These are phyloP conservation scores for Jacaranda mimosifolia DNA, from an alignment of 257 asterid genomes.

Conservation along the genomic window DNA sequence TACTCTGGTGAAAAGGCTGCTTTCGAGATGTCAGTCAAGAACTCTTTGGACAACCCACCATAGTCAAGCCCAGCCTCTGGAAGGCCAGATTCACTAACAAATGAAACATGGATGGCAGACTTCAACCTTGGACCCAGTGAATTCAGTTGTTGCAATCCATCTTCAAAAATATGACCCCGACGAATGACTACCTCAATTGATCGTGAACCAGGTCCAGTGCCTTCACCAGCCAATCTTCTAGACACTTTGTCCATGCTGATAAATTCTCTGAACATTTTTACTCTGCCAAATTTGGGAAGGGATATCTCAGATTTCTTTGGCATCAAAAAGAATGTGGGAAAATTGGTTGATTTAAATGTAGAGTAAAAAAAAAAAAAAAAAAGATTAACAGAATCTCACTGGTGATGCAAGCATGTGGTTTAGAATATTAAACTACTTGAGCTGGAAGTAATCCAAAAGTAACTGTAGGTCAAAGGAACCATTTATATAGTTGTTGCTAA, in stretches of 20 bases:
- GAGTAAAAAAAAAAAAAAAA: background rate
- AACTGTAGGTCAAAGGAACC: background rate
- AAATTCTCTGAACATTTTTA: slow-evolving; percentile 92
- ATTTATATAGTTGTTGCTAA: background rate
- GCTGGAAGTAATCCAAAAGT: background rate
- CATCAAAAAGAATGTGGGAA: slow-evolving; percentile 22
- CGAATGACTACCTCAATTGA: slow-evolving; percentile 84
- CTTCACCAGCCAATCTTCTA: slow-evolving; percentile 88
- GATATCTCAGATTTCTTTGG: slow-evolving; percentile 22
- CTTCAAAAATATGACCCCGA: slow-evolving; percentile 88
- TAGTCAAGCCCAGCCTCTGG: slow-evolving; percentile 98
- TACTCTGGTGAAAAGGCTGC: slow-evolving; percentile 91
- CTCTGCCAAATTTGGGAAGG: slow-evolving; percentile 61
- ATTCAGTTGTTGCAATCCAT: slow-evolving; percentile 88
- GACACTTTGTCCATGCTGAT: slow-evolving; percentile 89
- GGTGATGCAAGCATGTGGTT: slow-evolving; percentile 13
- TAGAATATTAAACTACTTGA: slow-evolving; percentile 8
- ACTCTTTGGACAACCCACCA: slow-evolving; percentile 97
- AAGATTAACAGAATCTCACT: background rate
- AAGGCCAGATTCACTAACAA: slow-evolving; percentile 94
- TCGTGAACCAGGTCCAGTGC: slow-evolving; percentile 73
- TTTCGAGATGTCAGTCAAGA: slow-evolving; percentile 88
- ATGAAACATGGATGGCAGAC: slow-evolving; percentile 85
- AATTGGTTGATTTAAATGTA: background rate
- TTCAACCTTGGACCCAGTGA: slow-evolving; percentile 86